Evolutionary conservation across 768 basidiomycete species (phyloP).

Genomic region (Tricholoma flavovirens): DNA sequence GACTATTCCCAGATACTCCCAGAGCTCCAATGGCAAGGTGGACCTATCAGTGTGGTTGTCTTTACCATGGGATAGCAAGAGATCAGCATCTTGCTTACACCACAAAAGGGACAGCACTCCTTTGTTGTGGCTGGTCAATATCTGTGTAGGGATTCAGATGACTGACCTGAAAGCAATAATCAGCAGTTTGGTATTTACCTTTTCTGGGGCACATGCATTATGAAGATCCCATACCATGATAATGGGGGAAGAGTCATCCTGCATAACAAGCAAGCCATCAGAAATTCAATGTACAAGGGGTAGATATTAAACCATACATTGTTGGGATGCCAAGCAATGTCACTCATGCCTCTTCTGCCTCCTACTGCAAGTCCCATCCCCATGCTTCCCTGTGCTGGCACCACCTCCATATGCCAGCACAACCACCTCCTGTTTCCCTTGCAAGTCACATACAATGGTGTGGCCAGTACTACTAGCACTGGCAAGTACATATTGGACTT

Average conservation of each 20-base stretch:
- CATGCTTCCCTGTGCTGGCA: conserved; percentile 56
- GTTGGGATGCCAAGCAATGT: conserved; percentile 97
- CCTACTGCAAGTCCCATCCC: conserved; percentile 66
- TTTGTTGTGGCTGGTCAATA: conserved; percentile 92
- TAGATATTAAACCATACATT: conserved; percentile 53
- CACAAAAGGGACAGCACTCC: conserved; percentile 93
- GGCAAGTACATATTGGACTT: conserved; percentile 90
- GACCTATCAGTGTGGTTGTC: too few species aligned
- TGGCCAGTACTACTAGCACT: conserved; percentile 91
- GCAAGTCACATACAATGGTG: conserved; percentile 96
- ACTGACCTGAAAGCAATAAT: conserved; percentile 5
- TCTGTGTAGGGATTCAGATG: conserved; percentile 39
- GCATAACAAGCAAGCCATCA: conserved; percentile 15
- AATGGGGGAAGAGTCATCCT: conserved; percentile 94
- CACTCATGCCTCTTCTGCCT: conserved; percentile 91
- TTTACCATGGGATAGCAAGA: conserved; percentile 92
- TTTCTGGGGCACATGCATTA: conserved; percentile 97
- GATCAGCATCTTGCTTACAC: conserved; percentile 92
- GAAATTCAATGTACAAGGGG: background rate
- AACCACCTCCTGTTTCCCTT: conserved; percentile 90
- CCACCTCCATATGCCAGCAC: conserved; percentile 87
- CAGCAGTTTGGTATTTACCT: conserved; percentile 42
- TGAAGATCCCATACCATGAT: conserved; percentile 99
- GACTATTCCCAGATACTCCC: too few species aligned
- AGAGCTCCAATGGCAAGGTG: too few species aligned